Conservation (phyloP, 176 grass and related monocot species). For the Tillandsia fasciculata region DNA sequence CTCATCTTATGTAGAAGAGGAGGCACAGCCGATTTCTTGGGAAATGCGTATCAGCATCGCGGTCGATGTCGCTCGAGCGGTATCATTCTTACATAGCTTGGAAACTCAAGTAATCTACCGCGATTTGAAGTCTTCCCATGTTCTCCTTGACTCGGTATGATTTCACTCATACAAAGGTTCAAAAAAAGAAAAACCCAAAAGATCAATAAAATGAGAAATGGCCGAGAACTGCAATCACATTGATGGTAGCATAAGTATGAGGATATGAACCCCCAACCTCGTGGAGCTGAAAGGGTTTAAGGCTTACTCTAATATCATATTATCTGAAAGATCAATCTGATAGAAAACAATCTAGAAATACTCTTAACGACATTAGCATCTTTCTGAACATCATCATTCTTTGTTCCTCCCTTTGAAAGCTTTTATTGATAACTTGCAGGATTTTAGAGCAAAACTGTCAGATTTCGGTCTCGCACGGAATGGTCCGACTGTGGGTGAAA, state of each 20-base stretch:
- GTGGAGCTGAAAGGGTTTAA: too few relatives aligned
- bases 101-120: slow-evolving; percentile 24
- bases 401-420: neutral
- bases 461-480: slow-evolving; percentile 30
- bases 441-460: slow-evolving; percentile 23
- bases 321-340: too few relatives aligned
- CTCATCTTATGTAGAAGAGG: slow-evolving; percentile 2
- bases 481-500: slow-evolving; percentile 18
- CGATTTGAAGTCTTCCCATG: slow-evolving; percentile 18
- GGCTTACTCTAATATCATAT: too few relatives aligned
- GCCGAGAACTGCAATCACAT: too few relatives aligned
- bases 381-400: neutral
- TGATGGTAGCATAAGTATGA: too few relatives aligned
- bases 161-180: neutral
- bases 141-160: slow-evolving; percentile 25
- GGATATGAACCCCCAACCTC: too few relatives aligned
- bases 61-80: slow-evolving; percentile 15
- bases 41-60: slow-evolving; percentile 12
- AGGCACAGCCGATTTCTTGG: slow-evolving; percentile 21
- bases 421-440: slow-evolving; percentile 7
- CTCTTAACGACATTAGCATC: neutral
- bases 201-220: too few relatives aligned
- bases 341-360: too few relatives aligned
- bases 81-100: slow-evolving; percentile 23
- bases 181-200: neutral